A percentile compares a stretch with the other conserved stretches of the same genome.
Conservation (phyloP, 176 grass and related monocot species). For the Musa itinerans region DNA sequence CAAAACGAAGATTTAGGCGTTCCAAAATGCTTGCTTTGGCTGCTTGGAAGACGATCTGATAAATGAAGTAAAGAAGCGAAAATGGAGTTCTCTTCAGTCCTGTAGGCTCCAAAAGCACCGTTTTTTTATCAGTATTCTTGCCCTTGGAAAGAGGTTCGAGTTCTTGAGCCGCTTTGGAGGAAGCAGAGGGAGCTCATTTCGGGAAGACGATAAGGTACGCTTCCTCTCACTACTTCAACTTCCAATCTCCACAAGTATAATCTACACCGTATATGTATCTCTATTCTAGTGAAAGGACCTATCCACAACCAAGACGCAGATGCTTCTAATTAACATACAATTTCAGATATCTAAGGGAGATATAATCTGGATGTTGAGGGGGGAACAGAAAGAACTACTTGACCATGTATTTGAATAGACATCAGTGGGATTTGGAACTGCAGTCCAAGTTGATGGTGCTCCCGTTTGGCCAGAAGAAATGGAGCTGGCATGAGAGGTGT, state of each 20-base stretch:
- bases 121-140: not conserved
- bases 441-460: conserved; percentile 32
- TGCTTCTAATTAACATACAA: not conserved
- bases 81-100: not conserved
- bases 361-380: not conserved
- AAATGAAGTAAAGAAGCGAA: not conserved
- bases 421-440: conserved; percentile 22
- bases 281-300: not conserved
- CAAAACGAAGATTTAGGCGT: no score
- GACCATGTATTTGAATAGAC: not conserved
- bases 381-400: not conserved
- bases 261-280: not conserved
- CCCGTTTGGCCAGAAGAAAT: conserved; percentile 55
- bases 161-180: not conserved
- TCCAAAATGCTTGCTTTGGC: no score
- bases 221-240: not conserved
- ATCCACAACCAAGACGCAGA: not conserved
- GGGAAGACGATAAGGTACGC: not conserved
- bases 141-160: conserved; percentile 1
- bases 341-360: not conserved
- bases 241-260: not conserved
- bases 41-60: not conserved
- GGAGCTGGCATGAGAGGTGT: conserved; percentile 37
- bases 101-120: not conserved
- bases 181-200: not conserved